Evolutionary conservation across 495 filamentous ascomycete genomes (phyloP), one percentile per base, ranked within the genome.

Genomic region (Penicillium tannophilum): DNA sequence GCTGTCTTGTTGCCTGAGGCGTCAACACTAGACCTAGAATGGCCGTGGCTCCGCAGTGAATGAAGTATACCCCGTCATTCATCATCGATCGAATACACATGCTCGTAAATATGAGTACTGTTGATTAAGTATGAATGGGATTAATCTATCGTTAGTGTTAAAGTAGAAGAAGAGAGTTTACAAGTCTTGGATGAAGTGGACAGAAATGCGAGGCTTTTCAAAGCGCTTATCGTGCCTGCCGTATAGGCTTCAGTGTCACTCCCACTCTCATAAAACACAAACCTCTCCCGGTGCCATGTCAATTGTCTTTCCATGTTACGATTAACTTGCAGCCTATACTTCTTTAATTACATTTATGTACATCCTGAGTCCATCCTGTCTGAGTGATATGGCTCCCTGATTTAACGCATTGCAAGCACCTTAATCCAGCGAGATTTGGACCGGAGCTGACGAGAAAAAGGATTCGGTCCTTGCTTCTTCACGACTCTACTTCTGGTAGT

Each of bases 1-100:
- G 33, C 17, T 19, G 43, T 54, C 8, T 52, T 28, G 31, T 5
- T 8, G 52, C 52, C 52, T 54, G 19, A 54, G 52, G 52, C 39
- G 20, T 35, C 6, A 4, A 24, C 33, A 16, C 31, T 50, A 50
- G 26, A 9, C 47, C 47, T 7, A 50, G 14, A 49, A 49, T 16
- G 23, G 46, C 3, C 4, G 28, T 28, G 28, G 28, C 4, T 28
- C 28, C 20, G 20, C 20, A 23, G 20, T 23, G 20, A 23, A 23
- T 23, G 20, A 23, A 23, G 20, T 23, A 23, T 23, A 23, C 20
- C 20, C 20, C 20, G 20, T 23, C 20, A 28, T 28, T 28, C 28
- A 28, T 28, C 6, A 0, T 28, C 28, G 4, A 28, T 2, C 28
- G 28, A 3, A 28, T n/a, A 23, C 20, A 23, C 20, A 23, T 23